Percentiles rank a stretch among this genome's conserved stretches.
phyloP scores from a whole-genome alignment of 1,284 basidiomycete genomes.

The Cryptococcus sp. region DNA sequence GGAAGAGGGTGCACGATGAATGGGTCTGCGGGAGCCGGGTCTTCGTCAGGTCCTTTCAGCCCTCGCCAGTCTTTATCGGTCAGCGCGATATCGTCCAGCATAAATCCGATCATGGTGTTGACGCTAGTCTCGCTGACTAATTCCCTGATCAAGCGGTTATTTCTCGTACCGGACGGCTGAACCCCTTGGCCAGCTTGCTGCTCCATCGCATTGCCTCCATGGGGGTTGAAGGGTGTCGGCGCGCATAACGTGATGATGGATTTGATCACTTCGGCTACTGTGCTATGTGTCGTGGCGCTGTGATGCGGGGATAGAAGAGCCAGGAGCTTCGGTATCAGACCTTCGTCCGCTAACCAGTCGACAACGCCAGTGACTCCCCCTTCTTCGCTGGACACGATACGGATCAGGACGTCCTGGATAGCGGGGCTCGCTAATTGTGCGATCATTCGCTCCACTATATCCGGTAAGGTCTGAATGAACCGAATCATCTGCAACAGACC shows the following conservation, averaged over 20 bases:
- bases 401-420: constrained; percentile 87
- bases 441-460: constrained; percentile 79
- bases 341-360: constrained; percentile 87
- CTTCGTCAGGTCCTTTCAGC: constrained; percentile 18
- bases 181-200: constrained; percentile 50
- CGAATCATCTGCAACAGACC: constrained; percentile 71
- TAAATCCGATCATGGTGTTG: constrained; percentile 72
- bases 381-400: constrained; percentile 91
- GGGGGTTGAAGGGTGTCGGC: constrained; percentile 62
- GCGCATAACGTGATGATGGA: constrained; percentile 93
- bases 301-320: constrained; percentile 79
- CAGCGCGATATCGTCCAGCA: constrained; percentile 68
- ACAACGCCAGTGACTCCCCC: constrained; percentile 80
- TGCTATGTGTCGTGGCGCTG: constrained; percentile 76
- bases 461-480: constrained; percentile 82
- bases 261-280: constrained; percentile 90
- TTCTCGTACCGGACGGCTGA: constrained; percentile 34
- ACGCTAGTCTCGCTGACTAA: constrained; percentile 78
- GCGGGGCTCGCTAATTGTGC: constrained; percentile 86
- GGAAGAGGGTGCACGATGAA: constrained; percentile 57
- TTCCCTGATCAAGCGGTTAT: constrained; percentile 85
- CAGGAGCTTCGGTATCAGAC: constrained; percentile 78
- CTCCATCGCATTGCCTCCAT: constrained; percentile 64
- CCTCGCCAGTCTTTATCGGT: constrained; percentile 37
- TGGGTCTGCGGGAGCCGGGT: constrained; percentile 34